Evolutionary conservation across 331 rosid genomes (phyloP), one percentile per base, ranked within the genome.

Genomic region (Malus hybrid): DNA sequence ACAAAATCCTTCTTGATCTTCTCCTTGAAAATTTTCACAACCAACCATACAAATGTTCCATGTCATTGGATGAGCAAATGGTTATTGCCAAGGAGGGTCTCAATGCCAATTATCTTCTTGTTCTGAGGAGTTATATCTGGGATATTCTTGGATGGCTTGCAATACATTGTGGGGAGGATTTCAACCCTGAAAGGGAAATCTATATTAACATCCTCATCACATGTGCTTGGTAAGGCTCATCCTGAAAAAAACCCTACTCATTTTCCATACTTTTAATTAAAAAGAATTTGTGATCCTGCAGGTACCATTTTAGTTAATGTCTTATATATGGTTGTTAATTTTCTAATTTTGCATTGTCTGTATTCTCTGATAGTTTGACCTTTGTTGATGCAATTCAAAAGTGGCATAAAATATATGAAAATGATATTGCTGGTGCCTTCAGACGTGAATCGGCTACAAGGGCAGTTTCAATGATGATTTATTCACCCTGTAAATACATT

Each of bases 111-210:
- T 73, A 80, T 69, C 81, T 83, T 70, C 82, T 81, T 80, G 80
- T 69, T 71, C 68, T 86, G 78, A 91, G 95, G 83, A 81, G 77
- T 71, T 87, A 86, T 65, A 44, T 86, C 74, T 94, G 95, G 98
- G 92, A 94, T 83, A 90, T 90, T 87, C 93, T 94, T 55, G 97
- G 98, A 78, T 88, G 91, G 87, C 95, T 94, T 77, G 85, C 83
- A 33, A 78, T 83, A 64, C 93, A 92, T 74, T 87, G 84, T 61
- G 81, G 81, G 75, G 90, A 87, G 86, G 90, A 80, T 79, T 85
- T 90, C 73, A 74, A 85, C 77, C 87, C 84, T 46, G 54, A 44
- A 75, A 87, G 74, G 54, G 83, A 84, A 36, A 70, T 74, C 83
- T 70, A 71, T 77, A 73, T 90, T 71, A 85, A 86, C 82, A 39